Percentiles rank a stretch among this genome's conserved stretches.
Evolutionary conservation across 768 basidiomycete species (phyloP).

Genomic region (Tulasnella calospora): DNA sequence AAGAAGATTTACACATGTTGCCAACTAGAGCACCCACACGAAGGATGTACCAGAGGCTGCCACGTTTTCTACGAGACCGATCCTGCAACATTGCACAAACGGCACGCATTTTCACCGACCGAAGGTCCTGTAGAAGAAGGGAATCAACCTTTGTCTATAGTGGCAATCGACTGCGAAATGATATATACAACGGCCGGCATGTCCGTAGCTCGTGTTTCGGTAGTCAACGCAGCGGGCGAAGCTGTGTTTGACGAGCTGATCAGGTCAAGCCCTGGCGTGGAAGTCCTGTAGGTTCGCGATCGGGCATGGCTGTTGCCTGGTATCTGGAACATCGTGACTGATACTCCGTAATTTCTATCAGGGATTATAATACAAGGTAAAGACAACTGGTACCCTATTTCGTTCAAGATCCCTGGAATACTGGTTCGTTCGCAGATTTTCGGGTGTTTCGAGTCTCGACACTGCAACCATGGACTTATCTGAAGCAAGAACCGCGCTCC

Average conservation of each 20-base stretch:
- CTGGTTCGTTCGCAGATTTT: constrained; percentile 45
- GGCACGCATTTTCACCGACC: constrained; percentile 61
- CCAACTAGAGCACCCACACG: constrained; percentile 52
- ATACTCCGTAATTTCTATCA: constrained; percentile 33
- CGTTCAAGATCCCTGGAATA: background rate
- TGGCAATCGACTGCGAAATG: constrained; percentile 95
- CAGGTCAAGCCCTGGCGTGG: constrained; percentile 71
- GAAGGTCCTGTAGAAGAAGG: background rate
- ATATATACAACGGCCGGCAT: constrained; percentile 90
- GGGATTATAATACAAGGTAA: constrained; percentile 82
- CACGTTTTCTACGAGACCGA: constrained; percentile 88
- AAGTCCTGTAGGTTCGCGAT: constrained; percentile 57
- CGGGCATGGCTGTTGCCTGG: background rate
- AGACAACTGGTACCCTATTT: constrained; percentile 29
- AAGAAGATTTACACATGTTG: constrained; percentile 75
- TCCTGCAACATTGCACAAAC: constrained; percentile 59
- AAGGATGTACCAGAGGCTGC: constrained; percentile 70
- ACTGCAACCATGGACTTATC: constrained; percentile 62
- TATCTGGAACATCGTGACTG: background rate
- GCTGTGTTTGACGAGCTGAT: constrained; percentile 79
- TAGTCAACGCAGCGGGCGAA: constrained; percentile 70
- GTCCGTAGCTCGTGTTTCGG: constrained; percentile 83
- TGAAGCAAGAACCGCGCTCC: constrained; percentile 62
- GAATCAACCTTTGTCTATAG: constrained; percentile 61
- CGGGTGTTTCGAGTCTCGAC: constrained; percentile 62